Conservation (phyloP, 345 rosid genomes). For the Mallotus nudiflorus region DNA sequence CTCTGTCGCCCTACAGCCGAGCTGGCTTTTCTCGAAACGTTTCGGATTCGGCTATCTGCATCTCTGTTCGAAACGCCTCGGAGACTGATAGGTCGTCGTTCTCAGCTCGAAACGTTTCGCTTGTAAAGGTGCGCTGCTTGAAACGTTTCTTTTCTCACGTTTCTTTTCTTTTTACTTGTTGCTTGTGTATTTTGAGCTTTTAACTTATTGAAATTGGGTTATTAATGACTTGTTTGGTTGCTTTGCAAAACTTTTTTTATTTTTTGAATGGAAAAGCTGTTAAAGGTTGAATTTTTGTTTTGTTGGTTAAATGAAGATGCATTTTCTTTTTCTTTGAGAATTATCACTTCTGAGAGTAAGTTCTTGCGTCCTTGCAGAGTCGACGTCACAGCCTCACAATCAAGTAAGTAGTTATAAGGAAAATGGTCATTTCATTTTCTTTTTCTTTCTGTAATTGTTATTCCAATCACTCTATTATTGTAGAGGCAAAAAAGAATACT, state of each 20-base stretch:
- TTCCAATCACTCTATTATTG: slow-evolving; percentile 4
- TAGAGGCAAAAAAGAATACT: not conserved
- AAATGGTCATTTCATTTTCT: not conserved
- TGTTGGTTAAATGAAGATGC: not conserved
- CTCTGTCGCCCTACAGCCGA: not conserved
- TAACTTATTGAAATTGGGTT: not conserved
- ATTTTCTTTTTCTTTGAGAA: not conserved
- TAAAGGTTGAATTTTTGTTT: not conserved
- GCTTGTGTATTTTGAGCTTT: not conserved
- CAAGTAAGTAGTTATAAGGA: slow-evolving; percentile 36
- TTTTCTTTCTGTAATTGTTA: not conserved
- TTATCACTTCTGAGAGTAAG: not conserved
- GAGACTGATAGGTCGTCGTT: no score
- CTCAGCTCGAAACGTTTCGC: not conserved
- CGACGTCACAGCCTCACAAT: slow-evolving; percentile 16
- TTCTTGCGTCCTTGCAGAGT: slow-evolving; percentile 33
- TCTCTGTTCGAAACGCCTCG: no score
- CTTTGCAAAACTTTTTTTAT: no score
- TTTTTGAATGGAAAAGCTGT: no score
- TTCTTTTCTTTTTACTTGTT: not conserved
- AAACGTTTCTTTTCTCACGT: not conserved
- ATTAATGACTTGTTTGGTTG: not conserved
- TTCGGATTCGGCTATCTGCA: no score
- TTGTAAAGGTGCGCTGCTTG: no score
- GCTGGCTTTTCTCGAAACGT: not conserved